phyloP scores from a whole-genome alignment of 164 flowering plant genomes.

The Chimonanthus salicifolius region DNA sequence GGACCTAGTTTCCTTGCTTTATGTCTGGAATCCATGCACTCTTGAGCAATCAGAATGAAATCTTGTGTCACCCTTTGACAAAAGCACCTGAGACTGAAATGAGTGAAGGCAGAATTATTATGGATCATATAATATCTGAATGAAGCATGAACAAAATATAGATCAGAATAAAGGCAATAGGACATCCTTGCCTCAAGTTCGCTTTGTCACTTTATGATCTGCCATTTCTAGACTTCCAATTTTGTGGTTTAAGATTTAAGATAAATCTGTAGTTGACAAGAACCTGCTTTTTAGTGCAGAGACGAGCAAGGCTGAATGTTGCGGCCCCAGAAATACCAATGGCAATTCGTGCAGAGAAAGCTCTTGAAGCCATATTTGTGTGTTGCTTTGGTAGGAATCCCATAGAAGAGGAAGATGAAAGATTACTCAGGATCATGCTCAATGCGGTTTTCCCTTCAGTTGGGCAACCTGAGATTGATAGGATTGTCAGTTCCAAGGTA shows the following conservation, averaged over 20 bases:
- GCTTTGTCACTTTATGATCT: neutral
- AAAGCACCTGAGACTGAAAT: too few species aligned
- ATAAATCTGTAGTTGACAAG: neutral
- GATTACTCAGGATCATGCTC: conserved; percentile 54
- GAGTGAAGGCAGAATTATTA: too few species aligned
- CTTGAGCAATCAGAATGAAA: too few species aligned
- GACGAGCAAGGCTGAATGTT: conserved; percentile 45
- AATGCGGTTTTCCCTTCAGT: conserved; percentile 73
- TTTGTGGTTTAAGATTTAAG: neutral
- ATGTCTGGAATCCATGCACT: too few species aligned
- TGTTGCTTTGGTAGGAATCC: conserved; percentile 71
- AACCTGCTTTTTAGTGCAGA: conserved; percentile 35
- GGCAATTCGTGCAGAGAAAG: conserved; percentile 79
- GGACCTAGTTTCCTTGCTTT: too few species aligned
- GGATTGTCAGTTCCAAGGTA: conserved; percentile 56
- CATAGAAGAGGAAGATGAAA: conserved; percentile 80
- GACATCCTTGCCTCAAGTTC: neutral
- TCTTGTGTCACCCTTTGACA: too few species aligned
- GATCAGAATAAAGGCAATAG: too few species aligned
- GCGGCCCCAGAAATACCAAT: conserved; percentile 60
- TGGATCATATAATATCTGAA: too few species aligned
- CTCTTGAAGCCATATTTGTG: conserved; percentile 73
- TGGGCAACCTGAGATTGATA: conserved; percentile 37
- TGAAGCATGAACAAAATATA: too few species aligned
- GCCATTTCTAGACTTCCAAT: neutral